Evolutionary conservation across 495 filamentous ascomycete genomes (phyloP), one percentile per base, ranked within the genome.

Genomic region (Letharia columbiana): DNA sequence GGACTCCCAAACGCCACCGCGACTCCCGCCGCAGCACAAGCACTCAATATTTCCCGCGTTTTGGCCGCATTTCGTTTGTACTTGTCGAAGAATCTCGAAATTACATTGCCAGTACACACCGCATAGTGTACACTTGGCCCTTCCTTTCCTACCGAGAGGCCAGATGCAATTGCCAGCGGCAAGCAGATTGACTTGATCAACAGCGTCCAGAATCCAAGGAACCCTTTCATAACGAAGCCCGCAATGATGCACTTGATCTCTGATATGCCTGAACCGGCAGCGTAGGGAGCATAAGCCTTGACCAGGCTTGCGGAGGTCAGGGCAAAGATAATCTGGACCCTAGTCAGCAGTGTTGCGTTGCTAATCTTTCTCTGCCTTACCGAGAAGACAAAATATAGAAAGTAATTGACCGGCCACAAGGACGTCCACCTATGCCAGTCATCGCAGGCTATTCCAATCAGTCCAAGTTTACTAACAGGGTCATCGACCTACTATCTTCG

Each of bases 191-290:
- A 96, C 76, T 98, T 98, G 74, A 98, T 98, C 47, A 95, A 69
- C 15, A 98, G 80, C 20, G 94, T 98, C 88, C 91, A 91, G 68
- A 88, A 89, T 41, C 94, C 91, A 50, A 98, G 82, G 72, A 98
- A 98, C 10, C 94, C 94, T 74, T 98, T 97, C 94, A 98, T 98
- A 65, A 98, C 90, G 70, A 98, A 98, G n/a, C 94, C 94, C 9
- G 92, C 93, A 71, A 98, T 96, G 70, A 98, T 98, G 76, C 94
- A 98, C 77, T 98, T 98, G 78, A 98, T 98, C 78, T 98, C 94
- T 37, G 92, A 97, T 65, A 98, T 98, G 59, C 94, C 94, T 33
- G 92, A 97, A 40, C 94, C 94, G 41, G 94, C 95, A 17, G 94
- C 95, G 75, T 98, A 98, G 18, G 94, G 95, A 15, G 94, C 92